Evolutionary conservation across 306 rosid species (phyloP).

Genomic region (Quercus engelmannii): DNA sequence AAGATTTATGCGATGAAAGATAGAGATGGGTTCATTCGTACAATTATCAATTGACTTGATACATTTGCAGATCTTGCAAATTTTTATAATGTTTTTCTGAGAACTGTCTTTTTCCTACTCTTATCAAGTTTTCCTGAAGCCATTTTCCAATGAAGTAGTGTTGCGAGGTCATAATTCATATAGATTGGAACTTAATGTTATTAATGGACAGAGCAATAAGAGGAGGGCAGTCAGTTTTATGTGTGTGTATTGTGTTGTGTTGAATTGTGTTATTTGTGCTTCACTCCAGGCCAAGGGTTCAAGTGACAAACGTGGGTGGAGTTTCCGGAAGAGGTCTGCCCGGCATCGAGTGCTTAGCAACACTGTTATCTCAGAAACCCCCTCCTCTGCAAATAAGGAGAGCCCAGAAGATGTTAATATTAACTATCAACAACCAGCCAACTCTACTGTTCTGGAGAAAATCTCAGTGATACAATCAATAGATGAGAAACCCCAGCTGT

Average conservation of each 20-base stretch:
- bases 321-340: slow-evolving; percentile 84
- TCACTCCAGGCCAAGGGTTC: slow-evolving; percentile 60
- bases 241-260: not conserved
- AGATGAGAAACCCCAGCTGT: slow-evolving; percentile 54
- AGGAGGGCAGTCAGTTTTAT: not conserved
- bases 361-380: slow-evolving; percentile 58
- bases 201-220: not conserved
- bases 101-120: not conserved
- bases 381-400: slow-evolving; percentile 59
- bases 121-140: not conserved
- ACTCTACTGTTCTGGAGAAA: slow-evolving; percentile 56
- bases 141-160: not conserved
- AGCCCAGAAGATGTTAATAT: slow-evolving; percentile 45
- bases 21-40: not conserved
- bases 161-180: not conserved
- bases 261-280: not conserved
- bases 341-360: slow-evolving; percentile 91
- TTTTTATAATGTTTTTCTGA: not conserved
- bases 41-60: not conserved
- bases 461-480: slow-evolving; percentile 34
- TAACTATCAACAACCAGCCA: slow-evolving; percentile 40
- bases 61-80: not conserved
- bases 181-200: not conserved
- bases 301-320: slow-evolving; percentile 87
- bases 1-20: not conserved